Base-by-base conservation (phyloP, 176 grass and related monocot species). In the Oryza brachyantha region DNA sequence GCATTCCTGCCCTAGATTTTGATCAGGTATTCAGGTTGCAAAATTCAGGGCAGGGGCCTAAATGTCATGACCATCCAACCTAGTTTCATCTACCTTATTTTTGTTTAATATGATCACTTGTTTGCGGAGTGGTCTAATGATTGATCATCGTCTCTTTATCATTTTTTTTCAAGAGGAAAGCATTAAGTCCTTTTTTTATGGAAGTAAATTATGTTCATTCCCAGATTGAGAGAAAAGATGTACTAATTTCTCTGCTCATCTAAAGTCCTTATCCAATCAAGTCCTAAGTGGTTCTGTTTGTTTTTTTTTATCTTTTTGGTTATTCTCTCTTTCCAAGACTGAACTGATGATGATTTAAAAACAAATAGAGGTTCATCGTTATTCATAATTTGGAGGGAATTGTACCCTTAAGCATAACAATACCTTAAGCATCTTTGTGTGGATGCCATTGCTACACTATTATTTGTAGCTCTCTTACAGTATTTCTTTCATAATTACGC, bases 401-500 rank as follows among this genome's bases (percentile, higher is more conserved):
- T 5, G n/a, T 14, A 29, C 39, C 41, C 36, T 2, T 65, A 37
- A 54, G 45, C 61, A 57, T 29, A 54, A 1, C 1, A 39, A 6
- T 31, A 63, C 55, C 57, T 62, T 73, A 48, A 37, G 29, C n/a
- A 75, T 61, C 19, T 45, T 5, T 80, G 7, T 21, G 9, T 55
- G 27, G 19, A 66, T 73, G 31, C 11, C 17, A 72, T 64, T 25
- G 70, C 55, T 17, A 22, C 36, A 61, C 8, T 60, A 31, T 43
- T 79, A 37, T 67, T 73, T 66, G 8, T 40, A 50, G 12, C 8
- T 70, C 62, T 10, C 29, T 81, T 54, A 81, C 38, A 13, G 24
- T 59, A 17, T 81, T 86, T 11, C 0, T 70, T 62, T 76, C 21
- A 29, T 40, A 34, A 59, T 76, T 70, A 75, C 85, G 76, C 84